These are phyloP conservation scores for Eimeria acervulina DNA, from an alignment of 169 alveolate genomes.

Conservation along the genomic window DNA sequence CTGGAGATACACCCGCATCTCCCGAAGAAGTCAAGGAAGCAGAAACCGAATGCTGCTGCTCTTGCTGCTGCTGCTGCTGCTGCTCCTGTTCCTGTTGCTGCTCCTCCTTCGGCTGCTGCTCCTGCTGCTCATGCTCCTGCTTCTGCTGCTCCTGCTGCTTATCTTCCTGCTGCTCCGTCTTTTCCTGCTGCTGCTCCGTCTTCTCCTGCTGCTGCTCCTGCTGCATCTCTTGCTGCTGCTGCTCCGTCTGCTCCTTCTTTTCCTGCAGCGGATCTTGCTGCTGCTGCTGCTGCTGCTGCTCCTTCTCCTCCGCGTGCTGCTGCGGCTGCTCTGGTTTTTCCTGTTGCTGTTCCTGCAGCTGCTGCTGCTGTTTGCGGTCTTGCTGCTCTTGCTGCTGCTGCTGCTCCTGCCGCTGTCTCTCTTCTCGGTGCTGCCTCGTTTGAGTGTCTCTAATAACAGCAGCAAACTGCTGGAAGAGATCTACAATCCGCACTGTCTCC, in stretches of 20 bases:
- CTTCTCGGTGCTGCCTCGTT: slow-evolving; percentile 1
- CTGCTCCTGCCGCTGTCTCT: background rate
- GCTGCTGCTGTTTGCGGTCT: background rate
- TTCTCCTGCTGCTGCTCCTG: no score
- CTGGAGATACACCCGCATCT: no score
- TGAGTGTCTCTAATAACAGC: slow-evolving; percentile 19
- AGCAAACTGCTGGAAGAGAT: slow-evolving; percentile 1
- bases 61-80: slow-evolving; percentile 22
- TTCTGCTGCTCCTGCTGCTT: no score
- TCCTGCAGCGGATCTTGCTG: background rate
- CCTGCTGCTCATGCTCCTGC: no score
- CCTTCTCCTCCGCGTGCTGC: no score
- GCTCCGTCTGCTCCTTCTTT: slow-evolving; percentile 1
- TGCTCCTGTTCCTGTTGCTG: slow-evolving; percentile 11
- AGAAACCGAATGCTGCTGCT: background rate
- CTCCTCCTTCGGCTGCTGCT: background rate
- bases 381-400: slow-evolving; percentile 30
- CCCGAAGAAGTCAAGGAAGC: no score
- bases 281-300: slow-evolving; percentile 20
- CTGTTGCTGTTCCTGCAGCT: background rate
- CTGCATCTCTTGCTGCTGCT: no score
- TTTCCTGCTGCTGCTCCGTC: slow-evolving; percentile 6
- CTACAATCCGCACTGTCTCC: background rate
- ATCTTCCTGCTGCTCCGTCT: background rate
- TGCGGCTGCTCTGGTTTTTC: background rate